Evolutionary conservation across 2,329 filamentous ascomycete species (phyloP).

Genomic region (Ceratocystis cacaofunesta): DNA sequence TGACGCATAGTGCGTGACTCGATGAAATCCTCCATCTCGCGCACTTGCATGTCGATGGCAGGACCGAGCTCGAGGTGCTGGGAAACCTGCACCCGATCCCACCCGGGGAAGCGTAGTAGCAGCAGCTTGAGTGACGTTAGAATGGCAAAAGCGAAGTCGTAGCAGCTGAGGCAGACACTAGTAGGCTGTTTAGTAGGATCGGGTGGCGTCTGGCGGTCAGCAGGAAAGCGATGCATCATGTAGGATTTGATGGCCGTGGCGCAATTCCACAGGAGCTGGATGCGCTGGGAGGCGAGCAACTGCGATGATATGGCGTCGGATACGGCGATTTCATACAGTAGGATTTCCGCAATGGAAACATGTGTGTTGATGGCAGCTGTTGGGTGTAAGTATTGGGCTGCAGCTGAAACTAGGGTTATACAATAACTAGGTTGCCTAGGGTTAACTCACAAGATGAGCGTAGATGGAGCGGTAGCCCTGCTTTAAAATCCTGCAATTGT

Average conservation of each 20-base stretch:
- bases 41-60: constrained; percentile 23
- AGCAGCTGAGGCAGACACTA: constrained; percentile 31
- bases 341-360: constrained; percentile 30
- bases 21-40: constrained; percentile 22
- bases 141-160: constrained; percentile 34
- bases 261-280: constrained; percentile 34
- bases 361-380: constrained; percentile 30
- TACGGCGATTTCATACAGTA: constrained; percentile 34
- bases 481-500: constrained; percentile 29
- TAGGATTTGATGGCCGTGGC: constrained; percentile 28
- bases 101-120: constrained; percentile 31
- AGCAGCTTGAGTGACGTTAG: constrained; percentile 34
- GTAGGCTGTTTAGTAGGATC: constrained; percentile 25
- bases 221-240: constrained; percentile 26
- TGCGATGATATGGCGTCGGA: constrained; percentile 26
- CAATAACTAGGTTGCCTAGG: not conserved
- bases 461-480: constrained; percentile 26
- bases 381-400: not conserved
- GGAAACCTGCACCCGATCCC: constrained; percentile 28
- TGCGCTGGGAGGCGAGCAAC: constrained; percentile 25
- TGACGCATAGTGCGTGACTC: constrained; percentile 18
- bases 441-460: constrained; percentile 24
- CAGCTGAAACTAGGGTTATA: not conserved
- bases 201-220: constrained; percentile 13
- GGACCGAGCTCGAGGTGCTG: constrained; percentile 25